Evolutionary conservation across 805 yeast genomes (phyloP), one percentile per base, ranked within the genome.

Genomic region (Priceomyces fermenticarens): DNA sequence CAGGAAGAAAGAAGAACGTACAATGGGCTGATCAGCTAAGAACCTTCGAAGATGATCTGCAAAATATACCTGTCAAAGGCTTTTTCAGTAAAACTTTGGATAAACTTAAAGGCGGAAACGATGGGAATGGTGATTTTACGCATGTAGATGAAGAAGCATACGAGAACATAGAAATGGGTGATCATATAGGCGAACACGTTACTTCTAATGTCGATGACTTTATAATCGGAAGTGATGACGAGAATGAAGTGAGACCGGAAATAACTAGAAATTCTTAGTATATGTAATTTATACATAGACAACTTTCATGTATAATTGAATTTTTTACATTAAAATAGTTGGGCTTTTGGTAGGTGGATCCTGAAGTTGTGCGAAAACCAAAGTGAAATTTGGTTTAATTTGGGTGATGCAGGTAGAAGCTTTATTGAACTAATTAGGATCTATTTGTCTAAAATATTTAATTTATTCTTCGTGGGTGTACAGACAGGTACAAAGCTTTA

Each of bases 171-270:
- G 80, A 74, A 50, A 47, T 74, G 63, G 64, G 60, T n/a, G 70
- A 62, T 10, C 55, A 46, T 28, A 27, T 46, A 7, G 41, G 33
- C 7, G 37, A 32, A 8, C 39, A 51, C 38, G 44, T 38, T 30
- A n/a, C 42, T 10, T 42, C 39, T 8, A 44, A 41, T 25, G 51
- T 44, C 4, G 75, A 72, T 41, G 72, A 73, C 30, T 75, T 75
- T 41, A 62, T 71, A n/a, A 69, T 75, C 35, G 73, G 62, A 27
- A 71, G 77, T 48, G 80, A 75, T 38, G 80, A 75, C 29, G 80
- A 75, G 36, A 49, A 44, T 29, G 51, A 44, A 16, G 17, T 3
- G 16, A 17, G 16, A 9, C 33, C 3, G 14, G 16, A 11, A 20
- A 20, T 4, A 4, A 8, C 8, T 20, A 20, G 25, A 20, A 20